Evolutionary conservation across 2,329 filamentous ascomycete species (phyloP).

Genomic region (Pseudogymnoascus pannorum): DNA sequence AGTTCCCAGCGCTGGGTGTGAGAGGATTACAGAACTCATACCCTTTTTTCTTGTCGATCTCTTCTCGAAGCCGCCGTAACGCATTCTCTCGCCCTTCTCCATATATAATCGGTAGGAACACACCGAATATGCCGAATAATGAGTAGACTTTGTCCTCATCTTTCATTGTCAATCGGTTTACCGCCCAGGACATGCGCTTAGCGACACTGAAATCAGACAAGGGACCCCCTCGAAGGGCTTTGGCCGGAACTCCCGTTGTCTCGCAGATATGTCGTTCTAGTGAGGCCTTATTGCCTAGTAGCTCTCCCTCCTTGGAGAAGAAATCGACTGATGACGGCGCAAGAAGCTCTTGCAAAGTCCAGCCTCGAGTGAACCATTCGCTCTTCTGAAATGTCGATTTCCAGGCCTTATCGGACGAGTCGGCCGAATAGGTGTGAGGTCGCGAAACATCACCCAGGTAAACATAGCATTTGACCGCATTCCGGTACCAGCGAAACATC

Average conservation of each 20-base stretch:
- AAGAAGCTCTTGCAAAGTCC: constrained; percentile 19
- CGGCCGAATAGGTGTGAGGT: not conserved
- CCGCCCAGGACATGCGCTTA: constrained; percentile 33
- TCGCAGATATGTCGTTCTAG: constrained; percentile 18
- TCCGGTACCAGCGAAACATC: constrained; percentile 18
- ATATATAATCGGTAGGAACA: constrained; percentile 39
- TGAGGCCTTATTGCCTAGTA: constrained; percentile 16
- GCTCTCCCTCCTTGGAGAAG: constrained; percentile 16
- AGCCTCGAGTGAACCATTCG: constrained; percentile 16
- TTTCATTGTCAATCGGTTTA: constrained; percentile 28
- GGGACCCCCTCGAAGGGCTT: constrained; percentile 14
- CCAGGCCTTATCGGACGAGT: constrained; percentile 7
- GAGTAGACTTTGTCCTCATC: constrained; percentile 38
- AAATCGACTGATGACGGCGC: constrained; percentile 16
- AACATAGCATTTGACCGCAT: constrained; percentile 15
- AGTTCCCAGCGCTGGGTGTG: not conserved
- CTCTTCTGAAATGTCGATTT: constrained; percentile 14
- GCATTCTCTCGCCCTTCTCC: constrained; percentile 28
- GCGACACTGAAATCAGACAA: constrained; percentile 15
- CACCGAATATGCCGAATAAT: constrained; percentile 36
- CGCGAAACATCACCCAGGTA: constrained; percentile 16
- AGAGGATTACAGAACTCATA: not conserved
- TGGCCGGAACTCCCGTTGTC: constrained; percentile 16
- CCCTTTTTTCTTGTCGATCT: constrained; percentile 23
- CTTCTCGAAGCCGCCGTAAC: constrained; percentile 29